Conservation (phyloP, 2,329 filamentous ascomycete genomes). For the Myriosclerotinia duriaeana region DNA sequence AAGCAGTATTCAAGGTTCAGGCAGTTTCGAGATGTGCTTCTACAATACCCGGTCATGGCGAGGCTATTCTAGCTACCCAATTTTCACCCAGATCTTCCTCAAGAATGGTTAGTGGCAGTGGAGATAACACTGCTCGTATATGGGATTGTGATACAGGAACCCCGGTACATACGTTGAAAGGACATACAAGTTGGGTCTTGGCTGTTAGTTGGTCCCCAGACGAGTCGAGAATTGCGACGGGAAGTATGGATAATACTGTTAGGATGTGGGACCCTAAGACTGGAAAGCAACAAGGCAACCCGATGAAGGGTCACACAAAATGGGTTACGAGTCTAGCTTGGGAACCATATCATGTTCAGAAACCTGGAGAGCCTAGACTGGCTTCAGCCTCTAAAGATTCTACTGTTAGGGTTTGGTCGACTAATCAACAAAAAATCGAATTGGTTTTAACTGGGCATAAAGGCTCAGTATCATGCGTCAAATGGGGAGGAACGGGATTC, state of each 20-base stretch:
- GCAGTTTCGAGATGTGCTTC: conserved; percentile 88
- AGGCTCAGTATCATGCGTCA: conserved; percentile 82
- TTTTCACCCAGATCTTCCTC: conserved; percentile 80
- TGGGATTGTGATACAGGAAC: conserved; percentile 96
- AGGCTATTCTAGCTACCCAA: conserved; percentile 81
- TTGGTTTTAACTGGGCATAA: conserved; percentile 86
- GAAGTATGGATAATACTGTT: conserved; percentile 91
- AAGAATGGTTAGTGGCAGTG: conserved; percentile 81
- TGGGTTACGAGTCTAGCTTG: conserved; percentile 86
- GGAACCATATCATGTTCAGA: conserved; percentile 89
- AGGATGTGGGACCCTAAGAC: conserved; percentile 83
- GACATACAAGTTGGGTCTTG: conserved; percentile 87
- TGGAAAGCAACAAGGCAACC: conserved; percentile 67
- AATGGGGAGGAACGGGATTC: conserved; percentile 86
- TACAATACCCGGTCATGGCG: conserved; percentile 84
- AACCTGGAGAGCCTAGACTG: conserved; percentile 69
- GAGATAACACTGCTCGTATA: conserved; percentile 86
- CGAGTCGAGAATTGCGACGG: conserved; percentile 76
- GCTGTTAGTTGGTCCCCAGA: conserved; percentile 87
- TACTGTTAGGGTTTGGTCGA: conserved; percentile 84
- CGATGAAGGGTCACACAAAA: conserved; percentile 80
- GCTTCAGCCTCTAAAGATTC: conserved; percentile 88
- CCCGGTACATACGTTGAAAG: conserved; percentile 79
- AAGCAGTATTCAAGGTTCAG: conserved; percentile 91
- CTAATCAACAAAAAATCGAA: conserved; percentile 74